A percentile compares a stretch with the other conserved stretches of the same genome.
Evolutionary conservation across 2,329 filamentous ascomycete species (phyloP).

Genomic region (Teratosphaeria gauchensis): DNA sequence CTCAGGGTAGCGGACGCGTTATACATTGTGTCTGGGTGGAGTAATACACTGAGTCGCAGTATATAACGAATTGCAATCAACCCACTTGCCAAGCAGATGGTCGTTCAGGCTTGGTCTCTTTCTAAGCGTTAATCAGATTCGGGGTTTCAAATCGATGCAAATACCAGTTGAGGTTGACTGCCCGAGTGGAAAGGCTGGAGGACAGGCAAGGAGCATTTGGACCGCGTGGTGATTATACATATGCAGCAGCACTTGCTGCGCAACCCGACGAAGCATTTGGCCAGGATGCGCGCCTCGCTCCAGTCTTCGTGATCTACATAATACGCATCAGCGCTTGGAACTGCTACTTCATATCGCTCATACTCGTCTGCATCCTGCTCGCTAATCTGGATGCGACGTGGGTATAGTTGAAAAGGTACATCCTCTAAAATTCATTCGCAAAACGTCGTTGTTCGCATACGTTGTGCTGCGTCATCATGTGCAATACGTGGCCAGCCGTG

Average conservation of each 20-base stretch:
- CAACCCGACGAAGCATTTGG: background rate
- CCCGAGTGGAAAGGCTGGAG: too few relatives aligned
- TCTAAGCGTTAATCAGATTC: too few relatives aligned
- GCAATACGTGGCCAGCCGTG: background rate
- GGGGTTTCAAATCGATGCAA: too few relatives aligned
- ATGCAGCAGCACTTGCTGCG: background rate
- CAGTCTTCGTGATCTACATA: background rate
- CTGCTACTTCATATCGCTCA: background rate
- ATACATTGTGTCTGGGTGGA: too few relatives aligned
- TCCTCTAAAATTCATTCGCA: background rate
- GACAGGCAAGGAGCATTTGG: too few relatives aligned
- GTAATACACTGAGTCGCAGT: too few relatives aligned
- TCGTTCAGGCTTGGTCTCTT: too few relatives aligned
- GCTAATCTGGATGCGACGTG: background rate
- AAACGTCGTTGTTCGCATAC: background rate
- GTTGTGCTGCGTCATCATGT: background rate
- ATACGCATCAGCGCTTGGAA: background rate
- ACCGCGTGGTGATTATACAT: background rate
- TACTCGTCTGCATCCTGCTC: background rate
- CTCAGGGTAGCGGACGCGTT: too few relatives aligned
- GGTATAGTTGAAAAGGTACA: background rate
- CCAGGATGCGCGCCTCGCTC: background rate
- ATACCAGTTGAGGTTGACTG: too few relatives aligned
- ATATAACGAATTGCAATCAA: too few relatives aligned
- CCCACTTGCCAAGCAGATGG: too few relatives aligned